Base-by-base conservation (phyloP, 192 early-diverging fungal species). In the Coemansia sp. region DNA sequence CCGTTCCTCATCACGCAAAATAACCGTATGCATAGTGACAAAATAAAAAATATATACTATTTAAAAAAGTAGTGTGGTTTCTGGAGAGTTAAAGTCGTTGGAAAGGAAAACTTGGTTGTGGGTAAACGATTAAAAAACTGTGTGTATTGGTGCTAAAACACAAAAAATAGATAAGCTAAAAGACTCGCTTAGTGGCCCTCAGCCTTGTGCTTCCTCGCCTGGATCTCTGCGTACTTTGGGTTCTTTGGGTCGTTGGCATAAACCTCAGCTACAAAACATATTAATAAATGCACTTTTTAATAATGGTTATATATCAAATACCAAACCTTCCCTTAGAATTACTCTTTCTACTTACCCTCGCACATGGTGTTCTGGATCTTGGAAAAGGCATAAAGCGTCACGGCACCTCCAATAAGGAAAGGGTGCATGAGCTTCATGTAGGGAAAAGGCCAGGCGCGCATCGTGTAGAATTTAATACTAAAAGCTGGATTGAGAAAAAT, bases 341-440 rank as follows among this genome's bases (percentile, higher is more conserved):
- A 27, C 27, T 27, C 27, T 27, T 27, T 27, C 27, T 27, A 27
- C 79, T 74, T 76, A 77, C 79, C 57, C 47, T 85, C 78, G 54
- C 77, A 80, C 82, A 85, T 73, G n/a, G 72, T 44, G 61, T 85
- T 51, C 68, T 85, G 82, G 63, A 85, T 79, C 78, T 85, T 85
- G 64, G 68, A 42, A 59, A 80, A 77, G 22, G 67, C 63, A 36
- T 65, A 72, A 27, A 80, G 68, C 2, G 82, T 85, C 27, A 68
- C 29, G 31, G 13, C 78, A 36, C 82, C 78, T 54, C 82, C 82
- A 68, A 85, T 68, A 24, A 80, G 60, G 72, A 85, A 85, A 49
- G 82, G 82, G 75, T 80, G 78, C 82, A 85, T 85, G 67, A 85
- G 77, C 75, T 85, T 85, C 75, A 68, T 71, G 72, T 77, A 85